Evolutionary conservation across 2,329 filamentous ascomycete species (phyloP).

Genomic region (Apiospora koreana): DNA sequence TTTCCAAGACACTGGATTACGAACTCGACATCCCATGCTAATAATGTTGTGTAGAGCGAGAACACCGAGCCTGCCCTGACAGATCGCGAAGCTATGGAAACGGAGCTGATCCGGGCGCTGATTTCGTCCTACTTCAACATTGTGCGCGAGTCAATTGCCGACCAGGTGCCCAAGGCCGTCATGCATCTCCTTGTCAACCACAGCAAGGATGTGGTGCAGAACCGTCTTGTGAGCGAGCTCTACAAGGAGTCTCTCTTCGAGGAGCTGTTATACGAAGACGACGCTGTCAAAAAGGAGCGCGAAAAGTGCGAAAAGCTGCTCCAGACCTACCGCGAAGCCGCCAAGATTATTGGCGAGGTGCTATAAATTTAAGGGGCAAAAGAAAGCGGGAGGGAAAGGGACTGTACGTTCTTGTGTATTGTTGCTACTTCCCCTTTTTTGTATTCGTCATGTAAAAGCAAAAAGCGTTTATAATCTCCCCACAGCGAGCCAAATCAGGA

Average conservation of each 20-base stretch:
- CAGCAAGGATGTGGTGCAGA: conserved; percentile 97
- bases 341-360: conserved; percentile 97
- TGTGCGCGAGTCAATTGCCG: conserved; percentile 95
- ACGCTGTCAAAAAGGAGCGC: conserved; percentile 93
- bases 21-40: conserved; percentile 13
- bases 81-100: conserved; percentile 95
- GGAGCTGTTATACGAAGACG: conserved; percentile 95
- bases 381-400: not conserved
- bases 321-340: conserved; percentile 93
- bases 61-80: conserved; percentile 83
- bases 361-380: conserved; percentile 51
- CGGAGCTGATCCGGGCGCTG: conserved; percentile 91
- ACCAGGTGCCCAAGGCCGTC: conserved; percentile 97
- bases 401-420: conserved; percentile 11
- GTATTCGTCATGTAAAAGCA: conserved; percentile 13
- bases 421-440: not conserved
- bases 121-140: conserved; percentile 99
- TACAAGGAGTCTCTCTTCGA: conserved; percentile 92
- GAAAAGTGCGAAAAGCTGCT: conserved; percentile 98
- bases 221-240: conserved; percentile 90
- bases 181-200: conserved; percentile 99
- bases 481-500: not conserved
- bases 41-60: conserved; percentile 44
- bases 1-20: conserved; percentile 27
- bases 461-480: not conserved